Conservation (phyloP, 1,284 basidiomycete species). For the Jaminaea rosea region DNA sequence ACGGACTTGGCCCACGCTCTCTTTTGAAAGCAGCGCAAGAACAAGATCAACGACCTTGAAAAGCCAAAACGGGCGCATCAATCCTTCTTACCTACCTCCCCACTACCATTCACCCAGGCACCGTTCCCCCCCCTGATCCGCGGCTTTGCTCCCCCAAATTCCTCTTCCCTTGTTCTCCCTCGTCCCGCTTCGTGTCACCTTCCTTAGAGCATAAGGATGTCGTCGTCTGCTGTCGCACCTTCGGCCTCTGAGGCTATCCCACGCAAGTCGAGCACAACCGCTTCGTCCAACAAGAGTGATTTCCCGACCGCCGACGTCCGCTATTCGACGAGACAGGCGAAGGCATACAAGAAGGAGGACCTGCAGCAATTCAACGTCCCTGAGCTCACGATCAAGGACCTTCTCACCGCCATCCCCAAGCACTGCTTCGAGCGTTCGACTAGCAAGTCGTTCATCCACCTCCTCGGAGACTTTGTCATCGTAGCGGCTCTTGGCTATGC, state of each 20-base stretch:
- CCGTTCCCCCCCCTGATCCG: too few species aligned
- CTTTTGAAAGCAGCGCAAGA: too few species aligned
- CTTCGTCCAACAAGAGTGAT: not conserved
- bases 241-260: not conserved
- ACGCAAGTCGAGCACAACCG: not conserved
- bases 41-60: too few species aligned
- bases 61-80: too few species aligned
- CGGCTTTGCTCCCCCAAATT: too few species aligned
- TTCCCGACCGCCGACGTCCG: not conserved
- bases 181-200: too few species aligned
- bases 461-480: conserved; percentile 67
- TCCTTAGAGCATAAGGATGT: too few species aligned
- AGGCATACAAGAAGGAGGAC: conserved; percentile 32
- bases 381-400: conserved; percentile 72
- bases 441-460: conserved; percentile 69
- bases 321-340: conserved; percentile 38
- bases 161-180: too few species aligned
- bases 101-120: too few species aligned
- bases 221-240: not conserved
- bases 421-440: conserved; percentile 92
- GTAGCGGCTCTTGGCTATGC: conserved; percentile 64
- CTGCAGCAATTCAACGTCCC: conserved; percentile 59
- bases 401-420: conserved; percentile 74
- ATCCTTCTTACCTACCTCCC: too few species aligned
- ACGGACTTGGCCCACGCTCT: too few species aligned